phyloP scores from a whole-genome alignment of 148 eudicot genomes.

The Persicaria maculosa region DNA sequence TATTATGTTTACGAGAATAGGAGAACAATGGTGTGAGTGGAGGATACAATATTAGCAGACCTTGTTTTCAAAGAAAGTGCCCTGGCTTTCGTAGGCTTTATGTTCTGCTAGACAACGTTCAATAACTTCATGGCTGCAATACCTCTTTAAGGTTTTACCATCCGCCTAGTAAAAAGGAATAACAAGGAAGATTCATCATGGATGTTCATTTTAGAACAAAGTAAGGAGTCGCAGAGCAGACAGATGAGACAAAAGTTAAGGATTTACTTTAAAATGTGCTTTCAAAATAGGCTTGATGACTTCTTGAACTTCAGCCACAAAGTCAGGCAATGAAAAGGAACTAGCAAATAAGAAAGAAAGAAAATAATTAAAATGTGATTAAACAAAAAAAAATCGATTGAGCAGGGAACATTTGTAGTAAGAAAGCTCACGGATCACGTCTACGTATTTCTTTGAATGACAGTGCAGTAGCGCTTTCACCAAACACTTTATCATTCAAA shows the following conservation, averaged over 20 bases:
- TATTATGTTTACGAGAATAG: neutral
- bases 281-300: conserved; percentile 64
- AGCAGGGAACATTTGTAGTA: conserved; percentile 14
- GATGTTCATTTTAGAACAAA: neutral
- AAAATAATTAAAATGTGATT: neutral
- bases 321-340: conserved; percentile 73
- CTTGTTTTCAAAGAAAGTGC: conserved; percentile 77
- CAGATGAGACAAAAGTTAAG: conserved; percentile 10
- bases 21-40: neutral
- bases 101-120: conserved; percentile 91
- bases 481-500: conserved; percentile 69
- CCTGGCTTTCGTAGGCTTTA: conserved; percentile 54
- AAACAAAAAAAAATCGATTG: neutral
- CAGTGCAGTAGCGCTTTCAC: conserved; percentile 71
- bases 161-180: conserved; percentile 46
- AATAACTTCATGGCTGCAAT: conserved; percentile 66
- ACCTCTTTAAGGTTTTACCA: conserved; percentile 46
- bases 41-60: conserved; percentile 27
- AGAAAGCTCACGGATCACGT: conserved; percentile 69
- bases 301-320: conserved; percentile 86
- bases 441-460: conserved; percentile 88
- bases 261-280: conserved; percentile 62
- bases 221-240: neutral
- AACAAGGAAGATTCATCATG: neutral
- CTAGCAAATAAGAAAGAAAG: conserved; percentile 29